Conservation (phyloP, 352 stramenopile genomes). For the Pythium folliculosum region DNA sequence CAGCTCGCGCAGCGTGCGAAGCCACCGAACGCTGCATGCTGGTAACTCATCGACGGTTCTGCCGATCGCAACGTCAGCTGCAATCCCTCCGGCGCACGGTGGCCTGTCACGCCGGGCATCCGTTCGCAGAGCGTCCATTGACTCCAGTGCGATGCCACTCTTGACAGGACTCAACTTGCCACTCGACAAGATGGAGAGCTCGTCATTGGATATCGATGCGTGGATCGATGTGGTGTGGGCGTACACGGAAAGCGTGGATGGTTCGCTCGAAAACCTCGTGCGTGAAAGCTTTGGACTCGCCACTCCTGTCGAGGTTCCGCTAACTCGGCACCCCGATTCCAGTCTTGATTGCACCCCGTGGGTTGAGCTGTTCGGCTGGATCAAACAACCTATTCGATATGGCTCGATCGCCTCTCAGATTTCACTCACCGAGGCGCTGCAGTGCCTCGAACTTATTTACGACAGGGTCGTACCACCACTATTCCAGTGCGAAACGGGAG, state of each 20-base stretch:
- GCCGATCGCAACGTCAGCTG: background rate
- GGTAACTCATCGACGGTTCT: background rate
- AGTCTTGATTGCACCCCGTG: background rate
- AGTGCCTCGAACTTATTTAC: slow-evolving; percentile 6
- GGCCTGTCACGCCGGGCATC: slow-evolving; percentile 13
- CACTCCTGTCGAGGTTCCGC: background rate
- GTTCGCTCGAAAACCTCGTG: slow-evolving; percentile 7
- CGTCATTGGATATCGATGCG: slow-evolving; percentile 25
- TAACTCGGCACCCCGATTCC: background rate
- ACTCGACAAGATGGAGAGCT: slow-evolving; percentile 17
- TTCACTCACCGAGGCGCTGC: slow-evolving; percentile 15
- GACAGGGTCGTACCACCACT: slow-evolving; percentile 13
- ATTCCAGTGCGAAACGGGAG: background rate
- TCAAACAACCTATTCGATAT: slow-evolving; percentile 10
- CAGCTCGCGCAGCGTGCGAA: slow-evolving; percentile 7
- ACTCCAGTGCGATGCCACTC: slow-evolving; percentile 26
- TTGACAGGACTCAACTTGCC: slow-evolving; percentile 20
- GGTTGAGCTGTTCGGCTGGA: slow-evolving; percentile 26
- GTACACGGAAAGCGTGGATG: slow-evolving; percentile 24
- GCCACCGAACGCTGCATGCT: slow-evolving; percentile 7
- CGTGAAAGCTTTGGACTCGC: slow-evolving; percentile 27
- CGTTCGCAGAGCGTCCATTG: background rate
- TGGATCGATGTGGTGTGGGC: slow-evolving; percentile 43
- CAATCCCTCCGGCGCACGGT: background rate
- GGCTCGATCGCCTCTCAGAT: slow-evolving; percentile 20